phyloP scores from a whole-genome alignment of 306 rosid species.

The Oxytropis ochrocephala region DNA sequence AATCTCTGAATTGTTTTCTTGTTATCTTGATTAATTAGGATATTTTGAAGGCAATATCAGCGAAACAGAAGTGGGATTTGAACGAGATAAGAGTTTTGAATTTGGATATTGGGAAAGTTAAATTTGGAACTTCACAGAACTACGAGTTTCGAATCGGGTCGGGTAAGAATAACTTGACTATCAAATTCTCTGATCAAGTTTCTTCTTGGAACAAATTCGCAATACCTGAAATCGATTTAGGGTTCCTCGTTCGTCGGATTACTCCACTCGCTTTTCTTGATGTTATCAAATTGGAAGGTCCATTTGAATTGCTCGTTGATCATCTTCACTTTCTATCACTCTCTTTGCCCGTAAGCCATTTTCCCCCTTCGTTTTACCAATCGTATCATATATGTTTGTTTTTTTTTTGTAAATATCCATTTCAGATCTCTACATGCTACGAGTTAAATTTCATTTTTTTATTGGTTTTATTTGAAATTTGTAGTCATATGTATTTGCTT shows the following conservation, averaged over 20 bases:
- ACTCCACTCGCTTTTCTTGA: slow-evolving; percentile 47
- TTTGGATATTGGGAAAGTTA: slow-evolving; percentile 46
- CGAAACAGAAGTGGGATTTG: slow-evolving; percentile 53
- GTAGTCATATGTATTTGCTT: neutral
- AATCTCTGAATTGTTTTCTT: neutral
- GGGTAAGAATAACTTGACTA: slow-evolving; percentile 35
- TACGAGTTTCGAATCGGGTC: slow-evolving; percentile 55
- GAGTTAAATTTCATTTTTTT: neutral
- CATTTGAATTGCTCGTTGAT: slow-evolving; percentile 56
- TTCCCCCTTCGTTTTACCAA: neutral
- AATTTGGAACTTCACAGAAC: slow-evolving; percentile 43
- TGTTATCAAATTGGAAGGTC: slow-evolving; percentile 59
- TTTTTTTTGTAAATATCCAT: neutral
- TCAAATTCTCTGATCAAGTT: slow-evolving; percentile 54
- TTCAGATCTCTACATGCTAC: neutral
- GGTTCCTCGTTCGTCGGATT: slow-evolving; percentile 36
- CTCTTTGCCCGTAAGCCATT: slow-evolving; percentile 47
- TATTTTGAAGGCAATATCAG: slow-evolving; percentile 59
- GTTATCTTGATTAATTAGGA: slow-evolving; percentile 38
- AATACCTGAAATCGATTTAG: slow-evolving; percentile 37
- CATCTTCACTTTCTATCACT: slow-evolving; percentile 39
- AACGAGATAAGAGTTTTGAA: slow-evolving; percentile 36
- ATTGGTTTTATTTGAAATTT: neutral
- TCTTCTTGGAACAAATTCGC: slow-evolving; percentile 52
- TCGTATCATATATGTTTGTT: neutral